A percentile compares a stretch with the other conserved stretches of the same genome.
These are phyloP conservation scores for Aspergillus sp. DNA, from an alignment of 2,329 filamentous ascomycete genomes.

Conservation along the genomic window DNA sequence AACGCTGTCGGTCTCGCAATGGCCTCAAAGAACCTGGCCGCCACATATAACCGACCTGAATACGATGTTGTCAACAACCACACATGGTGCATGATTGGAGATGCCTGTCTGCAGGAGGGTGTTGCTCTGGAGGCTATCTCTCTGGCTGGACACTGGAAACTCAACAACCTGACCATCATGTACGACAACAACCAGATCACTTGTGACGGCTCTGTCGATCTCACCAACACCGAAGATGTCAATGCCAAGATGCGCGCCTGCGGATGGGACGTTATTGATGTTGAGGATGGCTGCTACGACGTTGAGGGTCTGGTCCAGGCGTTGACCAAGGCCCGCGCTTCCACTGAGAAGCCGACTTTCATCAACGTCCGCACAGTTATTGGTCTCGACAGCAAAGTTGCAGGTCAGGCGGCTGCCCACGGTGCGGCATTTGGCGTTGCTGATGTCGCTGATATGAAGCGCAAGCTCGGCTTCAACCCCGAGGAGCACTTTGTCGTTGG, in stretches of 20 bases:
- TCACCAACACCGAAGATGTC: slow-evolving; percentile 57
- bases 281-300: slow-evolving; percentile 55
- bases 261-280: slow-evolving; percentile 57
- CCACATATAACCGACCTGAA: slow-evolving; percentile 53
- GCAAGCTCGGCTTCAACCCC: slow-evolving; percentile 50
- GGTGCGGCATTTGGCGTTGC: slow-evolving; percentile 58
- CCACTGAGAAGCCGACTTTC: slow-evolving; percentile 54
- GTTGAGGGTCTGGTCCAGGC: slow-evolving; percentile 50
- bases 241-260: slow-evolving; percentile 59
- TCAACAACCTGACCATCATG: slow-evolving; percentile 58
- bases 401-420: slow-evolving; percentile 54
- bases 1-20: slow-evolving; percentile 62
- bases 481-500: slow-evolving; percentile 49
- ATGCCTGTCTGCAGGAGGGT: slow-evolving; percentile 61
- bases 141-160: slow-evolving; percentile 54
- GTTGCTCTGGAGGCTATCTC: slow-evolving; percentile 58
- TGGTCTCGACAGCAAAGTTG: slow-evolving; percentile 50
- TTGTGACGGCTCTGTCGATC: slow-evolving; percentile 58
- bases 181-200: slow-evolving; percentile 64
- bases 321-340: slow-evolving; percentile 46
- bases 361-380: slow-evolving; percentile 61
- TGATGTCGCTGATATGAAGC: slow-evolving; percentile 58
- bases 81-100: slow-evolving; percentile 60
- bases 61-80: slow-evolving; percentile 52
- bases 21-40: slow-evolving; percentile 56